phyloP scores from a whole-genome alignment of 495 filamentous ascomycete genomes.

The Extremus antarcticus region DNA sequence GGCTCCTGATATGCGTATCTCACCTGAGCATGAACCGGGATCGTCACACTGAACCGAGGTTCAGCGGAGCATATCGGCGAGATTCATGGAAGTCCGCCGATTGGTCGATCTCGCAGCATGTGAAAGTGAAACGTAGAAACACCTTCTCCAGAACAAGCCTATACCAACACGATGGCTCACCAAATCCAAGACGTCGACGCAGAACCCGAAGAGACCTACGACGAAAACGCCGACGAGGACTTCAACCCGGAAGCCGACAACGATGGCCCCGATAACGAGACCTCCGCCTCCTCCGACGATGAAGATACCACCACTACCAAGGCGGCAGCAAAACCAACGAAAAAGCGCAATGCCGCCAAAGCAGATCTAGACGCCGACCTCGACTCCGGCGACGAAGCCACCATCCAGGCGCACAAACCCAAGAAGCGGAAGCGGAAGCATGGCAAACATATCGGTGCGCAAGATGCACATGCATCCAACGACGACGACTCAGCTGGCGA shows the following conservation, averaged over 20 bases:
- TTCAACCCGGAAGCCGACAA: conserved; percentile 19
- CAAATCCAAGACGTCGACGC: conserved; percentile 4
- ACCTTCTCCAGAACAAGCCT: background rate
- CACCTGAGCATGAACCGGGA: background rate
- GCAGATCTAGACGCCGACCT: conserved; percentile 2
- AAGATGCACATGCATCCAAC: conserved; percentile 4
- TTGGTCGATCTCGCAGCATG: background rate
- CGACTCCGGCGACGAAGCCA: conserved; percentile 24
- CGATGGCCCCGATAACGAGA: too few species aligned
- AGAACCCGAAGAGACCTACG: conserved; percentile 12
- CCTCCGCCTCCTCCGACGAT: conserved; percentile 9
- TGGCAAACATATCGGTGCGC: conserved; percentile 1
- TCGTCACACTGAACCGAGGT: conserved; percentile 1
- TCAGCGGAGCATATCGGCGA: background rate
- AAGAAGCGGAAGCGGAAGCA: conserved; percentile 9
- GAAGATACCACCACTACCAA: conserved; percentile 1
- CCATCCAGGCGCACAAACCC: conserved; percentile 14
- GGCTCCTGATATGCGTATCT: background rate
- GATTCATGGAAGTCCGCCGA: background rate
- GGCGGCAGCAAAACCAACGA: conserved; percentile 3
- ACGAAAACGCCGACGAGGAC: conserved; percentile 21
- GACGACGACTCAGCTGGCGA: conserved; percentile 39
- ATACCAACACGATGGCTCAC: background rate
- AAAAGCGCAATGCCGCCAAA: conserved; percentile 9
- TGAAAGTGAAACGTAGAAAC: background rate